phyloP scores from a whole-genome alignment of 2,329 filamentous ascomycete genomes.

The Hymenoscyphus salicellus region DNA sequence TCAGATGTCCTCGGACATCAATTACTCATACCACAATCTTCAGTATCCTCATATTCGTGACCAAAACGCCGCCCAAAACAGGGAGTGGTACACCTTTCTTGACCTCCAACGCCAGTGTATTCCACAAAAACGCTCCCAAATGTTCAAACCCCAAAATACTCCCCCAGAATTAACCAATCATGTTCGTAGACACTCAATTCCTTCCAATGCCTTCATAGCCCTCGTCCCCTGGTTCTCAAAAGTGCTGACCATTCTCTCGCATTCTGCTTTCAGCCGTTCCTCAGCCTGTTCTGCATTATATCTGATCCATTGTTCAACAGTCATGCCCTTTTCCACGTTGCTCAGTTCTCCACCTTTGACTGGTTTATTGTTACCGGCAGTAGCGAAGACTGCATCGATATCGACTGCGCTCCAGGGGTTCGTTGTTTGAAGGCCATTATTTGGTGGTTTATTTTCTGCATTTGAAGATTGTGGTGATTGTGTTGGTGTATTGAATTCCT shows the following conservation, averaged over 20 bases:
- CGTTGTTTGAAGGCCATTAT: conserved; percentile 55
- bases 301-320: conserved; percentile 87
- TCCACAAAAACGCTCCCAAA: not conserved
- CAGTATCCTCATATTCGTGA: not conserved
- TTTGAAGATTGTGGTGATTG: conserved; percentile 74
- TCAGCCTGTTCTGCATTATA: conserved; percentile 79
- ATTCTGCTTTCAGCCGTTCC: conserved; percentile 72
- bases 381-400: conserved; percentile 66
- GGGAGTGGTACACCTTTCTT: not conserved
- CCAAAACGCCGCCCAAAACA: not conserved
- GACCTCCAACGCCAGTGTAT: not conserved
- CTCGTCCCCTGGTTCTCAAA: conserved; percentile 82
- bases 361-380: conserved; percentile 35
- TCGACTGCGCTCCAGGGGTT: conserved; percentile 71
- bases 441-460: conserved; percentile 73
- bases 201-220: conserved; percentile 75
- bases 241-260: conserved; percentile 74
- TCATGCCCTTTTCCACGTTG: conserved; percentile 81
- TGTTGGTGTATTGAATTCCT: conserved; percentile 29
- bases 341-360: conserved; percentile 59
- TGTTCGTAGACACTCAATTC: conserved; percentile 45
- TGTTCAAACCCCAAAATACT: not conserved
- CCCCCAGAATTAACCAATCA: conserved; percentile 12
- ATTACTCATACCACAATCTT: not conserved
- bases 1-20: not conserved